A percentile compares a stretch with the other conserved stretches of the same genome.
These are phyloP conservation scores for Fusarium metavorans DNA, from an alignment of 2,329 filamentous ascomycete species.

Conservation along the genomic window DNA sequence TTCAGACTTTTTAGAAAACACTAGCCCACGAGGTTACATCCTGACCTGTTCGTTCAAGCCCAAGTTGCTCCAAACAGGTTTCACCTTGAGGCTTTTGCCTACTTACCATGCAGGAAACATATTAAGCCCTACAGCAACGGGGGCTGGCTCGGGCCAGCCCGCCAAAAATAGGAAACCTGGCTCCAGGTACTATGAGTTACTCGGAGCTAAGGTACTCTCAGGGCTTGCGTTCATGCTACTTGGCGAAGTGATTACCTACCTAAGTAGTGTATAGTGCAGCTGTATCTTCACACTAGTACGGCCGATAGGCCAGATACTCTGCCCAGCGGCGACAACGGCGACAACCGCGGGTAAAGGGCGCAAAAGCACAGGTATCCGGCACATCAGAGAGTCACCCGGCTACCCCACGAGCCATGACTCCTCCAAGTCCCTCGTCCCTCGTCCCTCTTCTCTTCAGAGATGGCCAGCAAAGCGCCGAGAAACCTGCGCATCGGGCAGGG, in stretches of 20 bases:
- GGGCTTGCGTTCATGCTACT: not conserved
- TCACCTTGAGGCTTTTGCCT: not conserved
- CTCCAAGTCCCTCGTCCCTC: not conserved
- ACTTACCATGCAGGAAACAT: not conserved
- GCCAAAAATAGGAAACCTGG: slow-evolving; percentile 3
- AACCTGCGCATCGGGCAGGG: not conserved
- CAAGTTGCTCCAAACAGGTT: not conserved
- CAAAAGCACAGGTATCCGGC: slow-evolving; percentile 1
- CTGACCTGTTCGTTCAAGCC: not conserved
- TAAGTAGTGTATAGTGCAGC: not conserved
- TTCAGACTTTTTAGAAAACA: slow-evolving; percentile 4
- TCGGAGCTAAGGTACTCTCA: not conserved
- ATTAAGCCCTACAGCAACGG: not conserved
- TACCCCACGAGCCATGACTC: not conserved
- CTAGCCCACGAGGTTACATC: slow-evolving; percentile 8
- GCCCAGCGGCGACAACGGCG: not conserved
- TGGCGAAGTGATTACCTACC: not conserved
- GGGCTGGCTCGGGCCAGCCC: not conserved
- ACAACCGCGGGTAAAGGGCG: slow-evolving; percentile 4
- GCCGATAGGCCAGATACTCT: not conserved
- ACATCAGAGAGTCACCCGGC: not conserved
- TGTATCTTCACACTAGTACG: not conserved
- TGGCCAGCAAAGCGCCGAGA: not conserved
- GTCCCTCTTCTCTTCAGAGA: not conserved
- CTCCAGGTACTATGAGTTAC: not conserved